Evolutionary conservation across 2,329 filamentous ascomycete species (phyloP).

Genomic region (Verticillium isaacii): DNA sequence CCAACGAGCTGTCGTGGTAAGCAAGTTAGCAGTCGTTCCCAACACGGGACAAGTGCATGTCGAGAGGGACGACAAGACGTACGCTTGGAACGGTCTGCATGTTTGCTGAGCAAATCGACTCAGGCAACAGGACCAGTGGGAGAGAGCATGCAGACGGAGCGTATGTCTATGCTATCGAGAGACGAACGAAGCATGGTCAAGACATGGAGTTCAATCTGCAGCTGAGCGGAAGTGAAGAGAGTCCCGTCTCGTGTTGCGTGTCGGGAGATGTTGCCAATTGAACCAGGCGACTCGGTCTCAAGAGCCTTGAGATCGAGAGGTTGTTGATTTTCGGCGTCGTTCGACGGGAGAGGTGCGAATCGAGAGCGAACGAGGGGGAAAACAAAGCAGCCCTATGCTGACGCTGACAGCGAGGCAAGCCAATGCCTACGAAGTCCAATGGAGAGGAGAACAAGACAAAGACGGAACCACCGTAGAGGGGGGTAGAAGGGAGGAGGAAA

Average conservation of each 20-base stretch:
- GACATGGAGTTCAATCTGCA: conserved; percentile 12
- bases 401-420: background rate
- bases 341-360: background rate
- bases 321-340: background rate
- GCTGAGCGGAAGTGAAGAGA: conserved; percentile 5
- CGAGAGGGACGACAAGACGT: conserved; percentile 21
- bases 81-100: conserved; percentile 52
- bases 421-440: background rate
- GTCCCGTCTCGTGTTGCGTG: background rate
- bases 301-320: background rate
- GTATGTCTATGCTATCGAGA: conserved; percentile 9
- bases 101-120: conserved; percentile 35
- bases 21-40: background rate
- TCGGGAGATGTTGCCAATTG: background rate
- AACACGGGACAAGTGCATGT: conserved; percentile 11
- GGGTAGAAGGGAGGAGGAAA: background rate
- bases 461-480: background rate
- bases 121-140: conserved; percentile 17
- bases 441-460: background rate
- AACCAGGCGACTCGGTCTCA: background rate
- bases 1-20: conserved; percentile 47
- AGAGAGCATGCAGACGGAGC: conserved; percentile 11
- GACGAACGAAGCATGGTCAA: conserved; percentile 14
- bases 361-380: background rate
- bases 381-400: background rate